Conservation (phyloP, 108 stramenopile species). For the Cafeteria roenbergensis region DNA sequence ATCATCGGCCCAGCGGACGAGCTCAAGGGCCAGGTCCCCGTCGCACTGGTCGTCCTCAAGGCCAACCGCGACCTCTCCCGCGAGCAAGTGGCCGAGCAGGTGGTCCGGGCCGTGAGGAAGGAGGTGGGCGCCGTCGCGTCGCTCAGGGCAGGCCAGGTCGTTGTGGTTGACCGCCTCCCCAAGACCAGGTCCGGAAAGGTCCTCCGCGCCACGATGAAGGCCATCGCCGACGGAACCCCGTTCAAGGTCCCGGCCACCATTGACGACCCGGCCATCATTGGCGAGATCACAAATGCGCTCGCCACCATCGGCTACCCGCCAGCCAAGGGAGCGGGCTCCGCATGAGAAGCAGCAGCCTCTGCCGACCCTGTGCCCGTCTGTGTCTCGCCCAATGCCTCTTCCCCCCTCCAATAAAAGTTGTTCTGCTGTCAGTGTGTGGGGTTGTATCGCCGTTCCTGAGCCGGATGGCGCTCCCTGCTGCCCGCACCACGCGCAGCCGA, state of each 20-base stretch:
- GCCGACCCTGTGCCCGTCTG: too few relatives aligned
- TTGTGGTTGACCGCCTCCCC: slow-evolving; percentile 46
- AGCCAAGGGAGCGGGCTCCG: too few relatives aligned
- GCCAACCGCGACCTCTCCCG: slow-evolving; percentile 11
- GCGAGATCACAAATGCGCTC: slow-evolving; percentile 5
- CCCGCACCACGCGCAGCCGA: too few relatives aligned
- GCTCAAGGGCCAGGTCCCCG: slow-evolving; percentile 55
- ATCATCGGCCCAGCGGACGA: slow-evolving; percentile 50
- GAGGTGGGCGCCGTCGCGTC: slow-evolving; percentile 51
- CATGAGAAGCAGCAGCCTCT: too few relatives aligned
- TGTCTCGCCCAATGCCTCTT: too few relatives aligned
- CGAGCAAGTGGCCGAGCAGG: slow-evolving; percentile 35
- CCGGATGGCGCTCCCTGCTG: too few relatives aligned
- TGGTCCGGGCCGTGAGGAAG: slow-evolving; percentile 45
- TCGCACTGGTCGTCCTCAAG: slow-evolving; percentile 49
- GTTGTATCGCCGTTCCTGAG: too few relatives aligned
- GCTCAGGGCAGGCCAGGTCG: slow-evolving; percentile 36
- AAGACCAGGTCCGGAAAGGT: slow-evolving; percentile 64
- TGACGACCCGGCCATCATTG: slow-evolving; percentile 52
- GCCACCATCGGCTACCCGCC: background rate
- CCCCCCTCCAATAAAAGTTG: too few relatives aligned
- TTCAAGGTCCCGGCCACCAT: slow-evolving; percentile 55
- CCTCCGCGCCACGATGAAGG: slow-evolving; percentile 47
- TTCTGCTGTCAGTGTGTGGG: too few relatives aligned
- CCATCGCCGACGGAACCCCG: slow-evolving; percentile 50